Base-by-base conservation (phyloP, 2,329 filamentous ascomycete species). In the Fusarium pseudograminearum region DNA sequence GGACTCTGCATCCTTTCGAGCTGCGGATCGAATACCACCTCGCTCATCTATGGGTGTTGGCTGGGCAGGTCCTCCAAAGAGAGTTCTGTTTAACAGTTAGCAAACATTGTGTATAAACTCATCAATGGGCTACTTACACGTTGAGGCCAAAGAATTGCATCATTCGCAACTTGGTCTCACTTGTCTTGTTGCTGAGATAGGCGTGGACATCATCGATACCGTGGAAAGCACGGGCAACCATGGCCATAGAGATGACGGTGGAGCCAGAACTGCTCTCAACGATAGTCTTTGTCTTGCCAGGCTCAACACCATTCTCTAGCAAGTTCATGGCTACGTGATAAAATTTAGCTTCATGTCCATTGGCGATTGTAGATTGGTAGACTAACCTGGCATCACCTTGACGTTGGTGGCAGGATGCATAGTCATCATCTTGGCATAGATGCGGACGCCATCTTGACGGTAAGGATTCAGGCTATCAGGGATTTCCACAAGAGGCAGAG, bases 381-480 rank as follows among this genome's bases (percentile, higher is more conserved):
- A 71, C 73, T 20, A 74, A 85, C 84, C 85, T 71, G 88, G 88
- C 77, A 90, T 82, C 20, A 85, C 83, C 73, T 90, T 90, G 68
- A 90, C 86, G 53, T 90, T 90, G 60, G 89, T 86, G 15, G 87
- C 85, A 2, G 88, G 87, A 64, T 86, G 85, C 79, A 85, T 85
- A 4, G 85, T 87, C 83, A 90, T 86, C 84, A 90, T 86, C 77
- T 90, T 90, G 34, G 88, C 88, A 65, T 89, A 89, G 64, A 90
- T 88, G 24, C 86, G 84, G 4, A 90, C 85, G 2, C 85, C 85
- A 83, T 90, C 83, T 22, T 81, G 67, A 50, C 83, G 79, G 67
- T 83, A 87, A 1, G 86, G 86, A 63, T 90, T 90, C 47, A 90
- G 79, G 38, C 78, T 78, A 30, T 80, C 79, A 4, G 87, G 87